Percentiles rank a stretch among this genome's conserved stretches.
These are phyloP conservation scores for Blastobotrys illinoisensis DNA, from an alignment of 1,139 yeast genomes.

Conservation along the genomic window DNA sequence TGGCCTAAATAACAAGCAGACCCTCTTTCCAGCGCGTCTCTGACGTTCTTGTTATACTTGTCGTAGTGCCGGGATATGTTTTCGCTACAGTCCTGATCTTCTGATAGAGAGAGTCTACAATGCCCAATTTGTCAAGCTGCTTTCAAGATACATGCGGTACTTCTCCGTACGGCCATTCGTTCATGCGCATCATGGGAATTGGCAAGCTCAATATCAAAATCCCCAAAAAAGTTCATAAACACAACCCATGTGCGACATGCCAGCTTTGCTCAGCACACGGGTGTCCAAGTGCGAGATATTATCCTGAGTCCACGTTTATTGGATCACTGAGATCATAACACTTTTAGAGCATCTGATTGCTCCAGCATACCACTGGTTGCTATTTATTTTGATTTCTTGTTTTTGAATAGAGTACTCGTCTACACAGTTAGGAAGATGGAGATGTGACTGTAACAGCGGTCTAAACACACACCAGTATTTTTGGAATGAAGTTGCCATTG, in stretches of 20 bases:
- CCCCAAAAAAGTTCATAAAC: slow-evolving; percentile 26
- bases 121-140: slow-evolving; percentile 9
- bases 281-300: slow-evolving; percentile 30
- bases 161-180: slow-evolving; percentile 35
- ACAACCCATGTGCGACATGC: slow-evolving; percentile 21
- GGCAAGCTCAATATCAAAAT: slow-evolving; percentile 15
- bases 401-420: too few species aligned
- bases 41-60: too few species aligned
- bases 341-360: neutral
- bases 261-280: slow-evolving; percentile 30
- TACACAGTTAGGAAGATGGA: neutral
- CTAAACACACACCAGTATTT: neutral
- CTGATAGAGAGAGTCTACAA: too few species aligned
- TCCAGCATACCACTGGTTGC: neutral
- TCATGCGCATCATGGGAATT: slow-evolving; percentile 32
- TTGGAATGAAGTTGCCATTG: neutral
- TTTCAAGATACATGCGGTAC: slow-evolving; percentile 32
- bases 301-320: slow-evolving; percentile 11
- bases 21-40: too few species aligned
- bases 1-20: too few species aligned
- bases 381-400: neutral
- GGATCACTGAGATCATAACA: neutral
- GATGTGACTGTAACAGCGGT: neutral
- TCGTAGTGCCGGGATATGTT: too few species aligned
- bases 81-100: too few species aligned